phyloP scores from a whole-genome alignment of 2,329 filamentous ascomycete species.

The Exophiala sideris region DNA sequence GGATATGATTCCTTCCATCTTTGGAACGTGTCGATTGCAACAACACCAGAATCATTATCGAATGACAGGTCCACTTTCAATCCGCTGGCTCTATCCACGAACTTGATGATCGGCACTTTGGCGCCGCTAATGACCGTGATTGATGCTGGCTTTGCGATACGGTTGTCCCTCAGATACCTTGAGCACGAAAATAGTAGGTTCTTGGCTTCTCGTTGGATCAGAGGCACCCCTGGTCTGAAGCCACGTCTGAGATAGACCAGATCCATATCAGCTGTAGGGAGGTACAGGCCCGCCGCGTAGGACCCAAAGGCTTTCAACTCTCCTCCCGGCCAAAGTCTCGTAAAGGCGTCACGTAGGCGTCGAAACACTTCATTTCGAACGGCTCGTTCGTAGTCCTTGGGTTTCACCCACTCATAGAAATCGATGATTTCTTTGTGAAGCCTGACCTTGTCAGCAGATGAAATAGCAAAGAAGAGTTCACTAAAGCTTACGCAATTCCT shows the following conservation, averaged over 20 bases:
- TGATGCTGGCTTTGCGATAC: conserved; percentile 56
- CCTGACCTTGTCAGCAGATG: conserved; percentile 43
- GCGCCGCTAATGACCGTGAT: conserved; percentile 70
- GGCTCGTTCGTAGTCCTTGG: conserved; percentile 70
- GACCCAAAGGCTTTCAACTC: conserved; percentile 82
- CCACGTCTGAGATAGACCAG: conserved; percentile 69
- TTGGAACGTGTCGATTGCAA: conserved; percentile 75
- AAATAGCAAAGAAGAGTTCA: background rate
- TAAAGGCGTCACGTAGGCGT: conserved; percentile 62
- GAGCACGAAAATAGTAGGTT: conserved; percentile 61
- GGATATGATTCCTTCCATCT: conserved; percentile 77
- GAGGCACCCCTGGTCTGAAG: conserved; percentile 49
- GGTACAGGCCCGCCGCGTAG: conserved; percentile 77
- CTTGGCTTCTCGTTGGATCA: conserved; percentile 43
- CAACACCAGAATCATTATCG: conserved; percentile 79
- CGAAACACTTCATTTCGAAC: conserved; percentile 71
- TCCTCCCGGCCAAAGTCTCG: conserved; percentile 55
- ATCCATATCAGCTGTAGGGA: conserved; percentile 87
- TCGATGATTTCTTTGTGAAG: conserved; percentile 87
- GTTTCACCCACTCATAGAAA: conserved; percentile 82
- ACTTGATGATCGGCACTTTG: conserved; percentile 90
- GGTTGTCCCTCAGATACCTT: conserved; percentile 54
- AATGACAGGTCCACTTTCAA: conserved; percentile 92
- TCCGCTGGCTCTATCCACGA: conserved; percentile 71
- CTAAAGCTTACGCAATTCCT: conserved; percentile 23